Base-by-base conservation (phyloP, 805 yeast genomes). In the Metschnikowia hibisci region DNA sequence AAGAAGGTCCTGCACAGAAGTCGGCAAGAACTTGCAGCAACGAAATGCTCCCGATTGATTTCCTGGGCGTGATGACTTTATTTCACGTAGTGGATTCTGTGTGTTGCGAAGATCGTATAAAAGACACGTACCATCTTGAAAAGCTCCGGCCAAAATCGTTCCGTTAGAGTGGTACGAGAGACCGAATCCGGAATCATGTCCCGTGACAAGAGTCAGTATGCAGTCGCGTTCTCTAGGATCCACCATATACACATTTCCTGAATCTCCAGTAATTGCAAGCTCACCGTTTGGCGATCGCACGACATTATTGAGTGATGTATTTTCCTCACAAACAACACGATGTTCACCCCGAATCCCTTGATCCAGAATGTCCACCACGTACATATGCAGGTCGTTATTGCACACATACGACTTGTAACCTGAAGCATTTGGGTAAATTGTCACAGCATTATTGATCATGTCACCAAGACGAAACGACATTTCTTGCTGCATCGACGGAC, bases 61-160 rank as follows among this genome's bases (percentile, higher is more conserved):
- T 25, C 73, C 69, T 7, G 66, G 68, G 49, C 90, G 67, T 0
- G 91, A 82, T 3, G 89, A 81, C 39, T 67, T 65, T 23, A 84
- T 68, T 44, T 73, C 75, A 42, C 74, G 70, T 12, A 83, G 46
- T 4, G 88, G 87, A 34, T 43, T 43, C 1, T 43, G 30, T 41
- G 80, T 59, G 47, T 81, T 82, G 50, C 98, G 69, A 6, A 85
- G 60, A 61, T 90, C 98, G 59, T 82, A 90, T 7, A 90, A 64
- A 48, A 81, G 69, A 46, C 91, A 81, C 15, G 78, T 67, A 6
- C 98, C 98, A 57, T 86, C 89, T 63, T 90, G 96, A 60, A 88
- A 88, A 18, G 89, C 82, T 0, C 86, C 80, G 1, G 93, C 81
- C 58, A 90, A 84, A 48, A 80, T 73, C 41, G 72, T 53, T 15